Conservation (phyloP, 352 stramenopile species). For the Pseudoperonospora humuli region DNA sequence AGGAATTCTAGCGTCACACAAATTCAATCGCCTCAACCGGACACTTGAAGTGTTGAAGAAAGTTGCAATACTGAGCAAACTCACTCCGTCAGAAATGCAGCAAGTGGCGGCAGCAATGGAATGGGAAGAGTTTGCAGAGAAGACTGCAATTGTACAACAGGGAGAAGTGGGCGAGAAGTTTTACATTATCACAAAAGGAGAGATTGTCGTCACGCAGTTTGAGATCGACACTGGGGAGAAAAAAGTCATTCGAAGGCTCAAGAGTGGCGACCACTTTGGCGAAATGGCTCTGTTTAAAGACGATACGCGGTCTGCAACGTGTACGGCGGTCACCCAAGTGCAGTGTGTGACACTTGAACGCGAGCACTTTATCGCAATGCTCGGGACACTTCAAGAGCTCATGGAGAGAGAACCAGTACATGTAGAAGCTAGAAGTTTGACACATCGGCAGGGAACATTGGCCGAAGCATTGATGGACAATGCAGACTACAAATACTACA, state of each 20-base stretch:
- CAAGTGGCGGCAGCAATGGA: conserved; percentile 72
- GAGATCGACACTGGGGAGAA: conserved; percentile 34
- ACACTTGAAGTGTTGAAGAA: no score
- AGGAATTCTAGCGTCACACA: conserved; percentile 69
- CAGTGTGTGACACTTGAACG: conserved; percentile 58
- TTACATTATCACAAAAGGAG: conserved; percentile 70
- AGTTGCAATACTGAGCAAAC: no score
- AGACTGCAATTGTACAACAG: conserved; percentile 54
- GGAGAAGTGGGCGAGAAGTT: conserved; percentile 72
- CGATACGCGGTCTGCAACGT: conserved; percentile 87
- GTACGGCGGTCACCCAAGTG: conserved; percentile 64
- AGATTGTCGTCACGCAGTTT: conserved; percentile 60
- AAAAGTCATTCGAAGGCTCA: conserved; percentile 50
- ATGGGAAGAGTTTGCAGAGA: conserved; percentile 64
- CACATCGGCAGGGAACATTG: conserved; percentile 27
- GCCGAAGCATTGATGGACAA: conserved; percentile 28
- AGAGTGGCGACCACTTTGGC: conserved; percentile 87
- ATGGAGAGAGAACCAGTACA: conserved; percentile 57
- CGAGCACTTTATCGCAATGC: conserved; percentile 75
- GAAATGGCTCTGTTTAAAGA: conserved; percentile 91
- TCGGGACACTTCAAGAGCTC: conserved; percentile 66
- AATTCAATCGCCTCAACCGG: conserved; percentile 53
- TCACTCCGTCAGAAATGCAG: conserved; percentile 56
- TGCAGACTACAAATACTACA: conserved; percentile 66
- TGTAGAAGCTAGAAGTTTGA: conserved; percentile 2